Evolutionary conservation across 2,329 filamentous ascomycete species (phyloP).

Genomic region (Coccinonectria pachysandricola): DNA sequence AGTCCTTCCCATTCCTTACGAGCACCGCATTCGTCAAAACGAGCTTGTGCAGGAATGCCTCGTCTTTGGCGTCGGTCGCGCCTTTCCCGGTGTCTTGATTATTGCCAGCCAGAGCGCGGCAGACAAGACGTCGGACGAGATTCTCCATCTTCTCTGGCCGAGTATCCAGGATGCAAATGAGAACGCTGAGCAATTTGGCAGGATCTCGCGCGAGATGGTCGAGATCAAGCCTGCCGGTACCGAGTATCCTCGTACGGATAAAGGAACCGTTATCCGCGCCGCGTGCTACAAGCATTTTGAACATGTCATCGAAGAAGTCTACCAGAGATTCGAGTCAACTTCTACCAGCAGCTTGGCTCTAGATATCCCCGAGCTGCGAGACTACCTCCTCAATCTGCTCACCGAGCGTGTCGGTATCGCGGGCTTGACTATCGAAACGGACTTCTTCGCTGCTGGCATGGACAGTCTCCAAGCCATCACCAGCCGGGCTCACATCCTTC

Average conservation of each 20-base stretch:
- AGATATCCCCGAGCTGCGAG: conserved; percentile 18
- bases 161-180: conserved; percentile 39
- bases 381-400: conserved; percentile 24
- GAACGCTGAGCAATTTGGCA: conserved; percentile 38
- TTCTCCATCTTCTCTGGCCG: conserved; percentile 37
- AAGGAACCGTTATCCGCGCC: conserved; percentile 39
- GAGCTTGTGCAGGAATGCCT: conserved; percentile 43
- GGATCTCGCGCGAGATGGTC: conserved; percentile 43
- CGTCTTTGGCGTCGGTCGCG: conserved; percentile 44
- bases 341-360: conserved; percentile 1
- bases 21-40: conserved; percentile 43
- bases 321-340: conserved; percentile 12
- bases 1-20: conserved; percentile 35
- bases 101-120: conserved; percentile 34
- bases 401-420: conserved; percentile 2
- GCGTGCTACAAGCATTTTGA: conserved; percentile 35
- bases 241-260: conserved; percentile 39
- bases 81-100: conserved; percentile 41
- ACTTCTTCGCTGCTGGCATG: conserved; percentile 47
- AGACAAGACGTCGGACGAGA: conserved; percentile 30
- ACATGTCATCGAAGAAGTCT: conserved; percentile 30
- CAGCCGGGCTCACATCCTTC: conserved; percentile 39
- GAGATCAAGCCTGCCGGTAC: conserved; percentile 34
- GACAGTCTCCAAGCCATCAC: conserved; percentile 48
- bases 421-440: conserved; percentile 27